Base-by-base conservation (phyloP, 768 basidiomycete genomes). In the Russula olivacea region DNA sequence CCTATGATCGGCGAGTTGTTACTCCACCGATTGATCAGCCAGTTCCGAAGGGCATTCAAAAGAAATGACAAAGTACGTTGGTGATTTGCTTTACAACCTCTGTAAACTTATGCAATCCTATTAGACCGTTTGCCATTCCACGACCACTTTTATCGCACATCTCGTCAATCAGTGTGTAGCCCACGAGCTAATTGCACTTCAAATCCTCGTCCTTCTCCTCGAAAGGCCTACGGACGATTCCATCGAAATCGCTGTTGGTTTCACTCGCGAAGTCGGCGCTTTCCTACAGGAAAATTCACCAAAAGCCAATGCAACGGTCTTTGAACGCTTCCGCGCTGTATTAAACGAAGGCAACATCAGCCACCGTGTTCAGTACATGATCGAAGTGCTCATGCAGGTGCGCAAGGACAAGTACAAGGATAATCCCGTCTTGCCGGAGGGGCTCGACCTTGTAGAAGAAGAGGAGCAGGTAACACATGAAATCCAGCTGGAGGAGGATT, bases 351-450 rank as follows among this genome's bases (percentile, higher is more conserved):
- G 93, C 28, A 78, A 82, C 49, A 96, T 99, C 74, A 94, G 91
- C 70, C 94, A 98, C 69, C 86, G 97, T 68, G 92, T 96, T 32
- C 97, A 98, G 72, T 99, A 98, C 76, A 98, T 98, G 97, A 93
- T 99, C 68, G 97, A 98, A 76, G 97, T 98, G 3, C 80, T 98
- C 52, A 98, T 99, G 92, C 97, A 98, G 76, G 92, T 97, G 9
- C 82, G 97, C 68, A 98, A 97, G 78, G 97, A 99, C 79, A 95
- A 93, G 75, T 98, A 92, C 81, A 98, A 98, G 81, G 97, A 98
- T 72, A 98, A 99, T 73, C 95, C 95, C 19, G 85, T 93, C 66
- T 73, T 98, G 45, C 87, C 92, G 2, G 97, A 98, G 70, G 97
- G 96, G 0, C 73, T 99, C 71, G 97, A 99, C 72, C 76, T 99